These are phyloP conservation scores for Xylariaceae sp. DNA, from an alignment of 2,329 filamentous ascomycete genomes.

Conservation along the genomic window DNA sequence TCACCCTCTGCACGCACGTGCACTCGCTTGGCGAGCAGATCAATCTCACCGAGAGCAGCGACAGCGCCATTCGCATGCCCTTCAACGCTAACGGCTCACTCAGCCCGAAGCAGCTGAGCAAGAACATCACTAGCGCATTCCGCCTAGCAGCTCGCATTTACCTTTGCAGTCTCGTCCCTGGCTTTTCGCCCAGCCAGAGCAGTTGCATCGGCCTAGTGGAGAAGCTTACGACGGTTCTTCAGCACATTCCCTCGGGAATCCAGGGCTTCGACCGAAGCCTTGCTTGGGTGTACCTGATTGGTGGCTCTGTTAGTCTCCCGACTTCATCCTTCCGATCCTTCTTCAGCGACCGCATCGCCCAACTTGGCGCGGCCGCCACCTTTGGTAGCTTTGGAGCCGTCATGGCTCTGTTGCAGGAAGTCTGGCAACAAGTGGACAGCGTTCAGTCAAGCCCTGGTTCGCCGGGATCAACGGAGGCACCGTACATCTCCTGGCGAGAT, in stretches of 20 bases:
- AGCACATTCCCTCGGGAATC: conserved; percentile 74
- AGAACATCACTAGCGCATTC: conserved; percentile 87
- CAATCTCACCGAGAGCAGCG: conserved; percentile 66
- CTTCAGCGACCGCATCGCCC: conserved; percentile 67
- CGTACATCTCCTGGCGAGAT: conserved; percentile 88
- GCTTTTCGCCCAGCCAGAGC: conserved; percentile 69
- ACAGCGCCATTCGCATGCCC: conserved; percentile 52
- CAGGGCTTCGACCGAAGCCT: conserved; percentile 84
- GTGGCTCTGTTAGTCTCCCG: conserved; percentile 70
- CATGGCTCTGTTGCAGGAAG: conserved; percentile 69
- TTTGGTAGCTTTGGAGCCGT: conserved; percentile 85
- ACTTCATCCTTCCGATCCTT: conserved; percentile 70
- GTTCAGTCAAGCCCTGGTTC: conserved; percentile 35
- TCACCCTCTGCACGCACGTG: conserved; percentile 83
- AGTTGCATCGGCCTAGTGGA: conserved; percentile 73
- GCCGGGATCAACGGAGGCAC: conserved; percentile 40
- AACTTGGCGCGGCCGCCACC: conserved; percentile 70
- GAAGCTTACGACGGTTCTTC: conserved; percentile 69
- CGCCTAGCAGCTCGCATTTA: conserved; percentile 90
- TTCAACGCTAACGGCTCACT: conserved; percentile 69
- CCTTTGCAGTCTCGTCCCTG: conserved; percentile 90
- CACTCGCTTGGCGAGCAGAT: conserved; percentile 83
- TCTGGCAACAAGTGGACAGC: conserved; percentile 74
- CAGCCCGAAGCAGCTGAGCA: conserved; percentile 74
- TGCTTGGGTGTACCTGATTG: conserved; percentile 88